A percentile compares a stretch with the other conserved stretches of the same genome.
Conservation (phyloP, 768 basidiomycete species). For the Termitomyces sp. region DNA sequence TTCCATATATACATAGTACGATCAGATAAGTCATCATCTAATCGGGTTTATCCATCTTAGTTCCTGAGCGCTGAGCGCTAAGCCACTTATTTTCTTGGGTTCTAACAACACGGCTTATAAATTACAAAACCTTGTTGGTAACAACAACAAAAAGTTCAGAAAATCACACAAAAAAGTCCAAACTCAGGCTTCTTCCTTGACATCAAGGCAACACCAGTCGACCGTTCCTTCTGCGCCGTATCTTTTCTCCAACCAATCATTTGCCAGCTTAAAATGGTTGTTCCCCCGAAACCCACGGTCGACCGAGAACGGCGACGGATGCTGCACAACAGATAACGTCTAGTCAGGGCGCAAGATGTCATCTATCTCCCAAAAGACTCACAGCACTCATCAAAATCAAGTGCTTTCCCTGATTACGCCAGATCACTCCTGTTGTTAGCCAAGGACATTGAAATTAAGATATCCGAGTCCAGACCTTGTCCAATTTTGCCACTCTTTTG, state of each 20-base stretch:
- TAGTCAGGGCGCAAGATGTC: slow-evolving; percentile 8
- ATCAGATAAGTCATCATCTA: background rate
- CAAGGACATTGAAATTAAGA: background rate
- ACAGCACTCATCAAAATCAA: slow-evolving; percentile 74
- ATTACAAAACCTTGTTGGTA: background rate
- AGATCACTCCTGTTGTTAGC: background rate
- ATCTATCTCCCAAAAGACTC: slow-evolving; percentile 24
- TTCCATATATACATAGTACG: background rate
- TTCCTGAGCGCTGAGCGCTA: background rate
- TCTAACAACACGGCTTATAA: background rate
- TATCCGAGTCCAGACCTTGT: slow-evolving; percentile 42
- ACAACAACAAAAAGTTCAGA: background rate
- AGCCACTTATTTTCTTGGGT: background rate
- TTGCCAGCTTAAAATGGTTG: slow-evolving; percentile 81
- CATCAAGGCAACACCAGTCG: slow-evolving; percentile 55
- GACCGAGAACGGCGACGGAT: slow-evolving; percentile 82
- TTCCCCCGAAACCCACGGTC: slow-evolving; percentile 82
- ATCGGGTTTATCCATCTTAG: slow-evolving; percentile 1
- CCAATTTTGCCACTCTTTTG: slow-evolving; percentile 74
- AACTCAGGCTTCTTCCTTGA: slow-evolving; percentile 13
- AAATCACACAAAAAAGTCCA: slow-evolving; percentile 1
- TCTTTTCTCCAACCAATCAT: slow-evolving; percentile 76
- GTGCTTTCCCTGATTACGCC: slow-evolving; percentile 60
- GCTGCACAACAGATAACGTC: slow-evolving; percentile 36
- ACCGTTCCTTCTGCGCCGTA: slow-evolving; percentile 71